Percentiles rank a stretch among this genome's conserved stretches.
Evolutionary conservation across 768 basidiomycete genomes (phyloP).

Genomic region (Zangia roseola): DNA sequence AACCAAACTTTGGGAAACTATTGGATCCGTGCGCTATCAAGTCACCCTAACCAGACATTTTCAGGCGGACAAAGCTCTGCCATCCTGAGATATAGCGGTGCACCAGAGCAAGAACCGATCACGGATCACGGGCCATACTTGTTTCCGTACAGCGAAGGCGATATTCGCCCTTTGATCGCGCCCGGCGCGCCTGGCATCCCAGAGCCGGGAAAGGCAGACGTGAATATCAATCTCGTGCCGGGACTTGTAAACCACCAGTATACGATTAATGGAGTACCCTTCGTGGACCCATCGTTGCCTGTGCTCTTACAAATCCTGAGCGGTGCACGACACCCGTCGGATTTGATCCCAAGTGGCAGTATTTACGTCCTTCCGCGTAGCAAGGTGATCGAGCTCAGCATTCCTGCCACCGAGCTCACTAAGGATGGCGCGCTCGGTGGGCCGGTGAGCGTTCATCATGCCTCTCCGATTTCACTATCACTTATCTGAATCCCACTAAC

Average conservation of each 20-base stretch:
- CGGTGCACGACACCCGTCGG: constrained; percentile 11
- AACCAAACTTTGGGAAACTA: constrained; percentile 43
- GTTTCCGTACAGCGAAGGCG: constrained; percentile 14
- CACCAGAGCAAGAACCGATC: constrained; percentile 27
- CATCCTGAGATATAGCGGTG: constrained; percentile 23
- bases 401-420: constrained; percentile 13
- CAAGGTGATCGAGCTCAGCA: constrained; percentile 18
- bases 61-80: constrained; percentile 29
- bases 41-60: constrained; percentile 28
- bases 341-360: constrained; percentile 12
- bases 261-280: constrained; percentile 11
- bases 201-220: constrained; percentile 22
- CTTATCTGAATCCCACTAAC: not conserved
- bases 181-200: constrained; percentile 25
- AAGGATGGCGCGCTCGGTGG: constrained; percentile 31
- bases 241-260: not conserved
- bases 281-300: constrained; percentile 11
- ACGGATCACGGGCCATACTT: constrained; percentile 15
- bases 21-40: constrained; percentile 22
- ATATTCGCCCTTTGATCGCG: constrained; percentile 18
- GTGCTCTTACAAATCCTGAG: constrained; percentile 25
- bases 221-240: constrained; percentile 21
- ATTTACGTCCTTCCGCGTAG: constrained; percentile 15
- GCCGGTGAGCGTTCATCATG: constrained; percentile 17
- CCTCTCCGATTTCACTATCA: not conserved